phyloP scores from a whole-genome alignment of 2,329 filamentous ascomycete species.

The Xylariaceae sp. region DNA sequence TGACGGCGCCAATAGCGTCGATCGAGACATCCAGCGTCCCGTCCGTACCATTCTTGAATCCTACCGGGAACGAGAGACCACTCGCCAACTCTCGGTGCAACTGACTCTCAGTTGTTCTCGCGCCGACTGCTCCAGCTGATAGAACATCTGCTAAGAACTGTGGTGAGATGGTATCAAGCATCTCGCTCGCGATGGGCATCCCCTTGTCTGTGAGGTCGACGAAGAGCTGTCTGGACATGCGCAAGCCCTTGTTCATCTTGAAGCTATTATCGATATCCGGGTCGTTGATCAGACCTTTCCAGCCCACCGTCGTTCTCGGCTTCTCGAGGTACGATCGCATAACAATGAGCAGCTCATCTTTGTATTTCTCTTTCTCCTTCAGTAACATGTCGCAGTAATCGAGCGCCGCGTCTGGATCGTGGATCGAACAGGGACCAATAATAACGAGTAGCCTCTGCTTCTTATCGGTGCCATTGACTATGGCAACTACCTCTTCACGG shows the following conservation, averaged over 20 bases:
- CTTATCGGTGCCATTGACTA: conserved; percentile 68
- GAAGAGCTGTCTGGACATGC: conserved; percentile 85
- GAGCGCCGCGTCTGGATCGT: conserved; percentile 87
- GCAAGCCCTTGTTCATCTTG: conserved; percentile 97
- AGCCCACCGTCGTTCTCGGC: conserved; percentile 94
- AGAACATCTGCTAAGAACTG: conserved; percentile 94
- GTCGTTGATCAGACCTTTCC: conserved; percentile 99
- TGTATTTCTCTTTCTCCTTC: conserved; percentile 82
- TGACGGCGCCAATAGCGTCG: conserved; percentile 91
- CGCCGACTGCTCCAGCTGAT: conserved; percentile 89
- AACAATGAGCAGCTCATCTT: conserved; percentile 87
- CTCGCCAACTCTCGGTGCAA: conserved; percentile 93
- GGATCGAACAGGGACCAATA: conserved; percentile 94
- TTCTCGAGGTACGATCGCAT: conserved; percentile 99
- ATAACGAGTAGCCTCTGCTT: conserved; percentile 70
- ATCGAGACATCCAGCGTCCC: conserved; percentile 87
- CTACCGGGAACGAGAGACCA: conserved; percentile 93
- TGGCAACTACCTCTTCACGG: conserved; percentile 66
- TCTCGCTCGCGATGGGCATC: conserved; percentile 96
- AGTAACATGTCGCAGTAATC: conserved; percentile 89
- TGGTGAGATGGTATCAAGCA: conserved; percentile 97
- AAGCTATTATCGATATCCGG: conserved; percentile 98
- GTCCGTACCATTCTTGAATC: conserved; percentile 99
- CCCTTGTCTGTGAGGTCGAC: conserved; percentile 88
- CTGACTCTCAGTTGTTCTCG: conserved; percentile 95